A percentile compares a stretch with the other conserved stretches of the same genome.
phyloP scores from a whole-genome alignment of 2,329 filamentous ascomycete species.

The Colletotrichum cereale region DNA sequence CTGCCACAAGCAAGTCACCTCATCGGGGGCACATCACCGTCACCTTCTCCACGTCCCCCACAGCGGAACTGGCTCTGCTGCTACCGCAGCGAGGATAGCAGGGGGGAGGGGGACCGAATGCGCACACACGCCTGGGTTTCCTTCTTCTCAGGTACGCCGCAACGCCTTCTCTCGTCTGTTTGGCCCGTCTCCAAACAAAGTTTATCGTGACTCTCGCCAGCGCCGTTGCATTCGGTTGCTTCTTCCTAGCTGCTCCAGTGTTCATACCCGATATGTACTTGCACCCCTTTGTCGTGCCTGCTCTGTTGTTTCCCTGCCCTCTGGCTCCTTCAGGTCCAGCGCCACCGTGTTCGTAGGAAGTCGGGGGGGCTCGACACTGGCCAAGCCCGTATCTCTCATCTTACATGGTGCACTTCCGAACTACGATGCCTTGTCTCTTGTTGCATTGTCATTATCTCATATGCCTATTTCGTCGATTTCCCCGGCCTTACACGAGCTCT shows the following conservation, averaged over 20 bases:
- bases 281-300: background rate
- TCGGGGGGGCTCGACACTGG: background rate
- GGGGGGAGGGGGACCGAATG: background rate
- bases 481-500: conserved; percentile 22
- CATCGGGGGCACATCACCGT: conserved; percentile 38
- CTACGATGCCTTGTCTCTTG: conserved; percentile 3
- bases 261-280: background rate
- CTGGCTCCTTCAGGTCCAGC: background rate
- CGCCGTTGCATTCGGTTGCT: conserved; percentile 37
- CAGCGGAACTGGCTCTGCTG: conserved; percentile 11
- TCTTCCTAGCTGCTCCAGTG: conserved; percentile 26
- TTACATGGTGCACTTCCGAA: background rate
- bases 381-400: conserved; percentile 16
- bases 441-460: conserved; percentile 9
- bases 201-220: conserved; percentile 39
- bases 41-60: conserved; percentile 39
- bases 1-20: conserved; percentile 30
- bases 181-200: conserved; percentile 30
- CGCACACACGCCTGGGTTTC: conserved; percentile 28
- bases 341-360: background rate
- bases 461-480: background rate
- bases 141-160: conserved; percentile 35
- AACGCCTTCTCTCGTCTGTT: conserved; percentile 19
- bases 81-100: conserved; percentile 6
- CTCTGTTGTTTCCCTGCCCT: background rate